Conservation (phyloP, 2,329 filamentous ascomycete species). For the Epichloe elymi region DNA sequence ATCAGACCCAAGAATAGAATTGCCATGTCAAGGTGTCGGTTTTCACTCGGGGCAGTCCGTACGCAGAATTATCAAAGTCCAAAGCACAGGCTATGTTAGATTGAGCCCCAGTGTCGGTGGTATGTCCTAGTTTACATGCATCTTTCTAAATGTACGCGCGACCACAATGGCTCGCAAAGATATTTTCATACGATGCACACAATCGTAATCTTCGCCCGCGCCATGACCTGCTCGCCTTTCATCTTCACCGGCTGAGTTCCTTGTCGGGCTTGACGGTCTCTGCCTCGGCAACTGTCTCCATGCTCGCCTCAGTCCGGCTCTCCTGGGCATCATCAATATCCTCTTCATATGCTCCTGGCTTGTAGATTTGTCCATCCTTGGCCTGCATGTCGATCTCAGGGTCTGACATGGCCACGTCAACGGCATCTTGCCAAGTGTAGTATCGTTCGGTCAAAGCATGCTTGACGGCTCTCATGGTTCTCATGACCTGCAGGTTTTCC, state of each 20-base stretch:
- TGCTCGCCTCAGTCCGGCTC: conserved; percentile 14
- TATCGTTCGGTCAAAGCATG: conserved; percentile 76
- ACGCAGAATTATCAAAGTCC: background rate
- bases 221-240: background rate
- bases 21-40: no score
- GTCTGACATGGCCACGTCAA: conserved; percentile 50
- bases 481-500: conserved; percentile 42
- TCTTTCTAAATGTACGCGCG: conserved; percentile 2
- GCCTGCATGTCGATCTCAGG: conserved; percentile 48
- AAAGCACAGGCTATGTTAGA: background rate
- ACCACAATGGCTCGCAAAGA: background rate
- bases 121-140: conserved; percentile 2
- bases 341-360: conserved; percentile 27
- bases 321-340: conserved; percentile 14
- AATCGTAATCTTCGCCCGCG: background rate
- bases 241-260: background rate
- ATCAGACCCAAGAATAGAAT: no score
- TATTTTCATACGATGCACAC: background rate
- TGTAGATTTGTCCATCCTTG: conserved; percentile 34
- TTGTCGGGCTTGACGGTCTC: conserved; percentile 9
- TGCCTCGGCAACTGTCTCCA: conserved; percentile 5
- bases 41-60: background rate
- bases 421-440: conserved; percentile 75
- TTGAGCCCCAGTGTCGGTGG: background rate
- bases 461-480: conserved; percentile 73